Conservation (phyloP, 73 alveolate genomes). For the Effrenium voratum region DNA sequence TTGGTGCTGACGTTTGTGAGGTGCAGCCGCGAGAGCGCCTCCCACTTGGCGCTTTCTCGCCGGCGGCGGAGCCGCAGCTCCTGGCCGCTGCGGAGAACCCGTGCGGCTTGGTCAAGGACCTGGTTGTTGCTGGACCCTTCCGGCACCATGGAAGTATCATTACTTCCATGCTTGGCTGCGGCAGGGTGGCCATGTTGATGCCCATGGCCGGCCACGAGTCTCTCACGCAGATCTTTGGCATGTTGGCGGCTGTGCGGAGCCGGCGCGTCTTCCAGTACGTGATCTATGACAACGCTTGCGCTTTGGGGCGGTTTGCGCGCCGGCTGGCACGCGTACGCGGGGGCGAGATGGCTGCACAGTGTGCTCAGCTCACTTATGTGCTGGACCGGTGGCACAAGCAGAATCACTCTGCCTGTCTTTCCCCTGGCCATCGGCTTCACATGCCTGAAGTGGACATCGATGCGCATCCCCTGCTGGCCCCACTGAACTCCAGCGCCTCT, state of each 20-base stretch:
- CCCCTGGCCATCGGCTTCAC: not conserved
- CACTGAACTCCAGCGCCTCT: not conserved
- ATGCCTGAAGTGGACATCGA: not conserved
- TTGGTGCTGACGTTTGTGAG: too few relatives aligned
- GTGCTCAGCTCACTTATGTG: not conserved
- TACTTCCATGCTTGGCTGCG: constrained; percentile 20
- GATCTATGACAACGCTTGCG: constrained; percentile 41
- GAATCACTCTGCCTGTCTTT: constrained; percentile 20
- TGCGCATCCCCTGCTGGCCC: not conserved
- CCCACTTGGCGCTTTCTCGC: too few relatives aligned
- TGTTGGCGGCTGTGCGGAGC: constrained; percentile 4
- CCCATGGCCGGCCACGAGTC: constrained; percentile 24
- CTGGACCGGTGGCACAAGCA: constrained; percentile 9
- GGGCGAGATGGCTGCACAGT: not conserved
- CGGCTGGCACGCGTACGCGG: not conserved
- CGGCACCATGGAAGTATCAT: not conserved
- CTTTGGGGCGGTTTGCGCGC: constrained; percentile 13
- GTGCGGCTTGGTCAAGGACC: constrained; percentile 13
- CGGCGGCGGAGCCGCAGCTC: too few relatives aligned
- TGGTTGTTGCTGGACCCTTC: not conserved
- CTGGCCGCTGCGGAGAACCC: not conserved
- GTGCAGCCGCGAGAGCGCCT: too few relatives aligned
- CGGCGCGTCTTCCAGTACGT: not conserved
- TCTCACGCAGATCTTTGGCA: constrained; percentile 20
- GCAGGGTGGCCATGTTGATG: constrained; percentile 1